Conservation (phyloP, 192 early-diverging fungal species). For the Rhizoclosmatium globosum region DNA sequence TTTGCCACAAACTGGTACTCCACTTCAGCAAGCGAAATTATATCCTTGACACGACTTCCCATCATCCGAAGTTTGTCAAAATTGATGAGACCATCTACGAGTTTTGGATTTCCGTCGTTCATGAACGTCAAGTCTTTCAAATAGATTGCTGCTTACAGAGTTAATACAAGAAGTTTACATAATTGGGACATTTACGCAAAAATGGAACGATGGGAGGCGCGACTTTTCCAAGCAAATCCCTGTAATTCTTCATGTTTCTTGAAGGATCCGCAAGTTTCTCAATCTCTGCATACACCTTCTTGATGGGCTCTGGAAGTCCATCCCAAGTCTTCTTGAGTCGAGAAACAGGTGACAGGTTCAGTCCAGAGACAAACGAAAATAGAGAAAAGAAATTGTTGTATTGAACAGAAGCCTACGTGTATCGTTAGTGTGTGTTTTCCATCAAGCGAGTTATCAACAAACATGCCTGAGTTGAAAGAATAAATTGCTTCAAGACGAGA, state of each 20-base stretch:
- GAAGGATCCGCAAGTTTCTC: constrained; percentile 69
- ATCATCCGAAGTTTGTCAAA: constrained; percentile 72
- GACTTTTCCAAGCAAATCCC: constrained; percentile 56
- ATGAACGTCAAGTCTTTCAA: constrained; percentile 81
- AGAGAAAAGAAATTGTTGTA: constrained; percentile 73
- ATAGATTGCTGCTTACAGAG: constrained; percentile 54
- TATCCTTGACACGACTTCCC: constrained; percentile 64
- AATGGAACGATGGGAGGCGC: constrained; percentile 68
- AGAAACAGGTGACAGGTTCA: constrained; percentile 63
- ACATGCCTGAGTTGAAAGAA: constrained; percentile 56
- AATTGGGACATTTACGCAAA: constrained; percentile 49
- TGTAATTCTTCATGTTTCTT: constrained; percentile 72
- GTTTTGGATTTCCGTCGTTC: constrained; percentile 74
- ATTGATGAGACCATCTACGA: constrained; percentile 63
- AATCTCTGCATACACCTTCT: constrained; percentile 53
- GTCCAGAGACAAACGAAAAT: constrained; percentile 69
- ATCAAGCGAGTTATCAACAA: not conserved
- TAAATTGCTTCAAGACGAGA: constrained; percentile 57
- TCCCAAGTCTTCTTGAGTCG: constrained; percentile 68
- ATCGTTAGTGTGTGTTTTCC: not conserved
- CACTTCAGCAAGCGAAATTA: constrained; percentile 45
- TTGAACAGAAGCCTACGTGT: constrained; percentile 52
- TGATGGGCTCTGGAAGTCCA: constrained; percentile 54
- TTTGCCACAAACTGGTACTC: constrained; percentile 54
- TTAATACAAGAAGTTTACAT: constrained; percentile 53